Base-by-base conservation (phyloP, 2,329 filamentous ascomycete genomes). In the Trichoderma atrobrunneum region DNA sequence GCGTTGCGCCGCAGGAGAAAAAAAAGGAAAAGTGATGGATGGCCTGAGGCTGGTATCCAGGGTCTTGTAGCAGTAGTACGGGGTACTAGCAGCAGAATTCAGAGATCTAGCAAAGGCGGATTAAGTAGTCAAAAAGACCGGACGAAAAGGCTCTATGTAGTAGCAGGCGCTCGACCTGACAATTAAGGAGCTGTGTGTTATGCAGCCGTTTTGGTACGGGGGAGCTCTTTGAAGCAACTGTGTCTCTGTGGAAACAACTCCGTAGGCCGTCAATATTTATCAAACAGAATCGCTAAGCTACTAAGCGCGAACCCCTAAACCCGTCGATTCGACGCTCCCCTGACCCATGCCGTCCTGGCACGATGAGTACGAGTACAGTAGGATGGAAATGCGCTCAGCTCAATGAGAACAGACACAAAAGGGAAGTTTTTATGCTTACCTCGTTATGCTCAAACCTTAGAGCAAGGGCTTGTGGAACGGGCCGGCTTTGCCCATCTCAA, bases 391-490 rank as follows among this genome's bases (percentile, higher is more conserved):
- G 7, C 8, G 26, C 56, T 30, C n/a, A 30, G 12, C 51, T 14
- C 18, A 24, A 24, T n/a, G n/a, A 24, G 32, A n/a, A 18, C n/a
- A 61, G 16, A 12, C 18, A 60, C 26, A 16, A 36, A 43, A 26
- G 34, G 39, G 28, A 48, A 8, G 32, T 34, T 70, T 70, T 70
- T 70, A 70, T 70, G 66, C 66, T 70, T 68, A 68, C 54, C 32
- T 26, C 34, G 11, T 68, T 70, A 62, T 70, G 57, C 66, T 30
- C 57, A 62, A 30, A 34, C 48, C 21, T 51, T 56, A 28, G 39
- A 70, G 66, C 66, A 48, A 62, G 66, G 56, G 66, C 66, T 54
- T n/a, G 56, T 69, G 66, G 66, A 59, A 59, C 66, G 66, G 66
- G 26, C 66, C 66, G 66, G 66, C n/a, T 61, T 34, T 70, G 66